phyloP scores from a whole-genome alignment of 352 stramenopile genomes.

The Pythium brassicae region DNA sequence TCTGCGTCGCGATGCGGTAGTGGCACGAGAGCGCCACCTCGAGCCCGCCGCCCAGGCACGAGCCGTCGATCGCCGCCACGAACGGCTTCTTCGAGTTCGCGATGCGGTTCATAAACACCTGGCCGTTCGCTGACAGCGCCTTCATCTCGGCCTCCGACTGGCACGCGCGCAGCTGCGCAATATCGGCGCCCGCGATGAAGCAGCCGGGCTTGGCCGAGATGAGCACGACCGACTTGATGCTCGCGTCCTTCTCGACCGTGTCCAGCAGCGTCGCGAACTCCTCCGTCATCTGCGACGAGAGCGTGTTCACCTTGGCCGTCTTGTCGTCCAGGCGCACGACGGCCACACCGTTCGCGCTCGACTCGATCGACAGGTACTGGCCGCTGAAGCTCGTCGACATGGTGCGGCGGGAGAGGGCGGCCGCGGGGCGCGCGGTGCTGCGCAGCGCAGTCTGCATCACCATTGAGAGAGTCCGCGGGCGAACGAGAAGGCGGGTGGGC shows the following conservation, averaged over 20 bases:
- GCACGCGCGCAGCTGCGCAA: conserved; percentile 91
- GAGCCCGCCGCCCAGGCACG: conserved; percentile 94
- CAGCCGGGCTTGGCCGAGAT: conserved; percentile 96
- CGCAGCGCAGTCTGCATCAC: conserved; percentile 11
- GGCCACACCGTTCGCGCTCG: conserved; percentile 83
- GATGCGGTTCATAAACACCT: conserved; percentile 92
- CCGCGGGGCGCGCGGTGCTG: conserved; percentile 4
- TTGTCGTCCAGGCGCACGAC: conserved; percentile 92
- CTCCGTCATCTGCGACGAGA: conserved; percentile 88
- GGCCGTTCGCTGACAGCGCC: conserved; percentile 88
- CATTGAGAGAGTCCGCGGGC: background rate
- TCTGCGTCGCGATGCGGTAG: conserved; percentile 95
- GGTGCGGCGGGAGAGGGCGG: conserved; percentile 16
- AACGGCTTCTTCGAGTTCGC: conserved; percentile 92
- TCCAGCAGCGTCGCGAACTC: conserved; percentile 87
- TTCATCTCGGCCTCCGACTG: conserved; percentile 91
- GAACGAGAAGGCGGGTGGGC: background rate
- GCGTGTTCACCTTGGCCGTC: conserved; percentile 90
- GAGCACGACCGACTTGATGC: conserved; percentile 97
- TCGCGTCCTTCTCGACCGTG: conserved; percentile 84
- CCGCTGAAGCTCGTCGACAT: conserved; percentile 36
- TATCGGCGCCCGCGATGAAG: conserved; percentile 98
- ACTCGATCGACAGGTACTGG: conserved; percentile 88
- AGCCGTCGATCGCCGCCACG: conserved; percentile 96
- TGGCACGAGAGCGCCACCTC: conserved; percentile 97